A percentile compares a stretch with the other conserved stretches of the same genome.
phyloP scores from a whole-genome alignment of 441 rosid species.

The Euphorbia celastroides region DNA sequence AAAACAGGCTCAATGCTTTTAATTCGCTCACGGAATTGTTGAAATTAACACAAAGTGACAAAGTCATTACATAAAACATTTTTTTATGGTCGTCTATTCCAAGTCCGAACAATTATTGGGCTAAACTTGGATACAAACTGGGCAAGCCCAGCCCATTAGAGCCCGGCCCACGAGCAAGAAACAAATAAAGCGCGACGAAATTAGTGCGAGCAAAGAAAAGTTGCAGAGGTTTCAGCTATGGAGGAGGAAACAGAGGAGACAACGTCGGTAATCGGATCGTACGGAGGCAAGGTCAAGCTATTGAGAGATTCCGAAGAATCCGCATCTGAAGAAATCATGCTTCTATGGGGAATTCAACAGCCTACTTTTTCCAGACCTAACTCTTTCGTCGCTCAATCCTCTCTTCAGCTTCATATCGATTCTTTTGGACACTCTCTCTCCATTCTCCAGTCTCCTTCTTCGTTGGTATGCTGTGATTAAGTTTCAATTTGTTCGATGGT shows the following conservation, averaged over 20 bases:
- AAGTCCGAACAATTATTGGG: too few species aligned
- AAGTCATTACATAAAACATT: too few species aligned
- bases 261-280: slow-evolving; percentile 45
- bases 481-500: not conserved
- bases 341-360: slow-evolving; percentile 85
- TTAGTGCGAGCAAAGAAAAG: too few species aligned
- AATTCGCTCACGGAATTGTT: too few species aligned
- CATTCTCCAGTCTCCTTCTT: slow-evolving; percentile 87
- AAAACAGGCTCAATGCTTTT: too few species aligned
- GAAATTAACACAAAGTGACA: too few species aligned
- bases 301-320: slow-evolving; percentile 39
- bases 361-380: slow-evolving; percentile 69
- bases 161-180: too few species aligned
- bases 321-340: slow-evolving; percentile 80
- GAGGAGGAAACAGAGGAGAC: slow-evolving; percentile 24
- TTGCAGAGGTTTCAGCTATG: slow-evolving; percentile 1
- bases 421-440: slow-evolving; percentile 83
- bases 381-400: slow-evolving; percentile 72
- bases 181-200: too few species aligned
- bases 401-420: slow-evolving; percentile 66
- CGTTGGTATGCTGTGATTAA: slow-evolving; percentile 38
- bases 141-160: too few species aligned
- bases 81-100: too few species aligned
- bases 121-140: too few species aligned
- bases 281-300: slow-evolving; percentile 54